These are phyloP conservation scores for Ascochyta pisi DNA, from an alignment of 2,329 filamentous ascomycete genomes.

Conservation along the genomic window DNA sequence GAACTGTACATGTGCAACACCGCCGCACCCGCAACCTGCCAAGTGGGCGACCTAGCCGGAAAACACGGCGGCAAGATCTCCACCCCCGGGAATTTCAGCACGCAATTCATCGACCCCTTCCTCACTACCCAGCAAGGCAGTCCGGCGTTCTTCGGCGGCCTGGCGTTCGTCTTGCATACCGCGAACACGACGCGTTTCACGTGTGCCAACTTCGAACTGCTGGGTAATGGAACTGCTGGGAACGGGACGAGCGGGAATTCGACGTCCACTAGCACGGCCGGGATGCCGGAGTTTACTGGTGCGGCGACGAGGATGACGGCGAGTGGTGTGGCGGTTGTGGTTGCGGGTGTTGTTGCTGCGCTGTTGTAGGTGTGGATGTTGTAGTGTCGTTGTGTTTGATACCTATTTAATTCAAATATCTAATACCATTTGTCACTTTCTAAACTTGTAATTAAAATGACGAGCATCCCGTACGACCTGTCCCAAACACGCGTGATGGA, in stretches of 20 bases:
- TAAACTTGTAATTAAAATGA: too few species aligned
- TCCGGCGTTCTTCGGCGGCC: slow-evolving; percentile 58
- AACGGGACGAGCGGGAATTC: slow-evolving; percentile 1
- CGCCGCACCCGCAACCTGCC: slow-evolving; percentile 41
- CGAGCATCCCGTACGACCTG: too few species aligned
- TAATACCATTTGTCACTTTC: too few species aligned
- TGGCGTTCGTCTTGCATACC: slow-evolving; percentile 60
- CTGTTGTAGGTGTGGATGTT: slow-evolving; percentile 8
- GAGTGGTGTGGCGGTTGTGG: slow-evolving; percentile 10
- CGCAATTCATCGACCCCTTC: slow-evolving; percentile 56
- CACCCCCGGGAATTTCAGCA: slow-evolving; percentile 33
- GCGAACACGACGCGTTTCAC: slow-evolving; percentile 59
- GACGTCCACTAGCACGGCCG: slow-evolving; percentile 17
- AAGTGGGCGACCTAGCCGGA: slow-evolving; percentile 52
- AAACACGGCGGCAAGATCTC: slow-evolving; percentile 51
- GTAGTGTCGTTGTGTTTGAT: too few species aligned
- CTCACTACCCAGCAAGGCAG: slow-evolving; percentile 52
- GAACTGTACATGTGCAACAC: slow-evolving; percentile 45
- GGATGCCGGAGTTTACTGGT: slow-evolving; percentile 24
- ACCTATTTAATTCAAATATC: too few species aligned
- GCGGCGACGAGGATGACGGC: slow-evolving; percentile 16
- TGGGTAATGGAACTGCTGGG: slow-evolving; percentile 51
- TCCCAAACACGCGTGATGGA: too few species aligned
- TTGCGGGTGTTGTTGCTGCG: slow-evolving; percentile 20
- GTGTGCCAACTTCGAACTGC: slow-evolving; percentile 63